Evolutionary conservation across 1,284 basidiomycete species (phyloP).

Genomic region (Albatrellus sp.): DNA sequence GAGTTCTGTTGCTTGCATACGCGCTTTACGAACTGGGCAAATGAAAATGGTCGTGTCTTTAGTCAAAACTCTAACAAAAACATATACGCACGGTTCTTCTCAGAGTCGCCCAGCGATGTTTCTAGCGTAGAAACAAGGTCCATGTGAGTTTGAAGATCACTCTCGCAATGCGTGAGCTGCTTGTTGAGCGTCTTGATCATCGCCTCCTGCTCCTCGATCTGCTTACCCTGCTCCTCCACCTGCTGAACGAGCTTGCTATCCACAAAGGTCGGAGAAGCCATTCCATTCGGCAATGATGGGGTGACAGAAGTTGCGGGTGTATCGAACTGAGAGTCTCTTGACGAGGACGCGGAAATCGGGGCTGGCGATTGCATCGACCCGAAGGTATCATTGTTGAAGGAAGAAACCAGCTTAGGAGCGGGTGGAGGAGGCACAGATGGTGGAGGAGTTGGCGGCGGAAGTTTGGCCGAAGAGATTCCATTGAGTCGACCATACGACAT

Average conservation of each 20-base stretch:
- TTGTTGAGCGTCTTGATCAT: slow-evolving; percentile 91
- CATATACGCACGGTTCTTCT: slow-evolving; percentile 68
- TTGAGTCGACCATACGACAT: slow-evolving; percentile 43
- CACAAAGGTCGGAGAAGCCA: slow-evolving; percentile 18
- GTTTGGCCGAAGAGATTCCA: slow-evolving; percentile 54
- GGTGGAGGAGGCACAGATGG: slow-evolving; percentile 83
- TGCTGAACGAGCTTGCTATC: slow-evolving; percentile 48
- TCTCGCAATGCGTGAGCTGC: slow-evolving; percentile 83
- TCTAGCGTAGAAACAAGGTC: slow-evolving; percentile 79
- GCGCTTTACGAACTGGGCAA: slow-evolving; percentile 69
- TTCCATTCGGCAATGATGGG: slow-evolving; percentile 22
- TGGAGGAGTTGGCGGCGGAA: slow-evolving; percentile 81
- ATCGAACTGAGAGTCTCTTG: slow-evolving; percentile 50
- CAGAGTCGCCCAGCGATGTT: slow-evolving; percentile 75
- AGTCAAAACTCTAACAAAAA: slow-evolving; percentile 8
- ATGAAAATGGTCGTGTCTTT: slow-evolving; percentile 12
- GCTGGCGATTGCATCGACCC: slow-evolving; percentile 30
- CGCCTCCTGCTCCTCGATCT: slow-evolving; percentile 71
- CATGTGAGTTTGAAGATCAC: slow-evolving; percentile 84
- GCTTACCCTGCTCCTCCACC: slow-evolving; percentile 64
- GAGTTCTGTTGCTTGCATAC: slow-evolving; percentile 80
- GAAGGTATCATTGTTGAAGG: slow-evolving; percentile 26
- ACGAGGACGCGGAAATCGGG: slow-evolving; percentile 35
- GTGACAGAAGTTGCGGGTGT: slow-evolving; percentile 50
- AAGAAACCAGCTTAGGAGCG: slow-evolving; percentile 40